Conservation (phyloP, 768 basidiomycete species). For the Naganishia vishniacii region DNA sequence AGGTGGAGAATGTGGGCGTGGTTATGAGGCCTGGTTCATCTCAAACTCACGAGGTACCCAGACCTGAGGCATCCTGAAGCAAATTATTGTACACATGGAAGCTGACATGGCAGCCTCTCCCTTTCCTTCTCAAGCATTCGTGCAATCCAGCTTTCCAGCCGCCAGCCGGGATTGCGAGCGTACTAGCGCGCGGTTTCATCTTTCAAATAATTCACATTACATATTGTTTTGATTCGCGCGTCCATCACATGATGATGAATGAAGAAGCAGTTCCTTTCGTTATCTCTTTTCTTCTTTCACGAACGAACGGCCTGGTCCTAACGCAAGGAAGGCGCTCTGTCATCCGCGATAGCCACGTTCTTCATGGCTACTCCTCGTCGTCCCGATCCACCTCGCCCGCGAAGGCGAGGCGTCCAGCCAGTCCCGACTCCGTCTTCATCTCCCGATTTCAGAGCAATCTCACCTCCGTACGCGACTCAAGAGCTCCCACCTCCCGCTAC, state of each 20-base stretch:
- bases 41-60: no score
- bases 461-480: not conserved
- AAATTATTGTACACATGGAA: no score
- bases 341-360: not conserved
- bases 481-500: not conserved
- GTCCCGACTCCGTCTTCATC: not conserved
- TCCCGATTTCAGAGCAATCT: not conserved
- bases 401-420: not conserved
- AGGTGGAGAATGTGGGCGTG: no score
- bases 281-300: not conserved
- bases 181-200: not conserved
- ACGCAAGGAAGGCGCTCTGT: no score
- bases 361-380: not conserved
- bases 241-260: not conserved
- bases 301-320: no score
- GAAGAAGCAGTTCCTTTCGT: not conserved
- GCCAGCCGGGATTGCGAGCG: no score
- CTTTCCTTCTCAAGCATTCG: no score
- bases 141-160: no score
- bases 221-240: not conserved
- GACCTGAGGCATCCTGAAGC: no score
- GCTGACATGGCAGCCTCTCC: no score
- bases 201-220: not conserved
- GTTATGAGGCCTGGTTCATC: no score
- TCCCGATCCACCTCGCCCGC: not conserved